These are phyloP conservation scores for Alternaria solani DNA, from an alignment of 2,329 filamentous ascomycete species.

Conservation along the genomic window DNA sequence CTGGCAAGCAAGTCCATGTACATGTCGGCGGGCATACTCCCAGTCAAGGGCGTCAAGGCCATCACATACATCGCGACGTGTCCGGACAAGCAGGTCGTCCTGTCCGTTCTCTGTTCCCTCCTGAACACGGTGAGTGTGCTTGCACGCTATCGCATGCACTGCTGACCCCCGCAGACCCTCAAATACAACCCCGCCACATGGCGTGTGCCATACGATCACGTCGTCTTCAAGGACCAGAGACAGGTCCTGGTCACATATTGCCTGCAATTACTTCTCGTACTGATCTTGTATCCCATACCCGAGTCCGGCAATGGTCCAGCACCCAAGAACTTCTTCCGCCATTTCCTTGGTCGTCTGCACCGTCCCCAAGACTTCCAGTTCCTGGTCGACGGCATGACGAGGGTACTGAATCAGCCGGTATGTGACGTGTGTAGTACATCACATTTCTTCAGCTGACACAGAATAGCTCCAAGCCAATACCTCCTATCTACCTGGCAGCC, in stretches of 20 bases:
- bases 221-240: constrained; percentile 90
- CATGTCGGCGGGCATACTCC: constrained; percentile 79
- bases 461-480: constrained; percentile 78
- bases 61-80: constrained; percentile 90
- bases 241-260: constrained; percentile 92
- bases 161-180: constrained; percentile 69
- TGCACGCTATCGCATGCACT: background rate
- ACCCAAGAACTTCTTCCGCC: constrained; percentile 90
- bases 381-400: constrained; percentile 90
- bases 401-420: constrained; percentile 86
- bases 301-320: constrained; percentile 71
- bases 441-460: constrained; percentile 28
- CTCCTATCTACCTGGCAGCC: constrained; percentile 86
- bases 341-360: constrained; percentile 89
- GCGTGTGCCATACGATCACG: constrained; percentile 91
- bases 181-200: constrained; percentile 96
- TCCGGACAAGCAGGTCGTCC: constrained; percentile 87
- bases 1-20: constrained; percentile 94
- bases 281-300: constrained; percentile 86
- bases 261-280: constrained; percentile 85
- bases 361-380: constrained; percentile 98
- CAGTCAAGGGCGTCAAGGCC: constrained; percentile 81
- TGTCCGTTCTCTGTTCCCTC: constrained; percentile 89
- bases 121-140: constrained; percentile 79
- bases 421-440: constrained; percentile 6